Conservation (phyloP, 192 early-diverging fungal genomes). For the Diversispora eburnea region DNA sequence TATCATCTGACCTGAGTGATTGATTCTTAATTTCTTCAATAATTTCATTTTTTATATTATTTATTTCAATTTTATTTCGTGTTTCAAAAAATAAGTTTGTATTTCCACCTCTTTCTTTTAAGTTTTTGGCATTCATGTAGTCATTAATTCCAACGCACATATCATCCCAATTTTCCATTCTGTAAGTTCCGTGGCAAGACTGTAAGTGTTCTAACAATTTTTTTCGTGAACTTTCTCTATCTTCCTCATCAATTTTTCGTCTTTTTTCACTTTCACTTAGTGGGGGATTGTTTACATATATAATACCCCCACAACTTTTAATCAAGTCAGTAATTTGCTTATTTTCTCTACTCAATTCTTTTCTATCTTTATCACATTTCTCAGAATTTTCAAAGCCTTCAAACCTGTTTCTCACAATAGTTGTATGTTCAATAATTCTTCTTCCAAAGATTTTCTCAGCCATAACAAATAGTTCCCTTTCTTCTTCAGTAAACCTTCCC, state of each 20-base stretch:
- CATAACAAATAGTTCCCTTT: background rate
- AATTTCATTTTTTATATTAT: no score
- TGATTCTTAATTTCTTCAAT: no score
- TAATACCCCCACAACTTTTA: background rate
- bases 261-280: background rate
- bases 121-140: constrained; percentile 1
- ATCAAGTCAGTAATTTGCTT: background rate
- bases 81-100: background rate
- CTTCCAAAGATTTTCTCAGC: background rate
- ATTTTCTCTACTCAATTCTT: background rate
- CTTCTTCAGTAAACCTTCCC: background rate
- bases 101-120: background rate
- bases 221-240: background rate
- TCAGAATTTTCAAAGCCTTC: background rate
- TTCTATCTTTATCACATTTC: background rate
- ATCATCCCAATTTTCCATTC: constrained; percentile 9
- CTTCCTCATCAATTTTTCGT: background rate
- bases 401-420: background rate
- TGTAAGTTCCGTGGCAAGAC: background rate
- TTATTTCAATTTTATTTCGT: no score
- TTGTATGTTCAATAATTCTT: background rate
- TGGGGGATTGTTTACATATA: constrained; percentile 13
- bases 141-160: background rate
- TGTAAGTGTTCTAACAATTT: background rate
- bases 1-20: no score